These are phyloP conservation scores for Picea mariana DNA, from an alignment of 83 land plant species.

Conservation along the genomic window DNA sequence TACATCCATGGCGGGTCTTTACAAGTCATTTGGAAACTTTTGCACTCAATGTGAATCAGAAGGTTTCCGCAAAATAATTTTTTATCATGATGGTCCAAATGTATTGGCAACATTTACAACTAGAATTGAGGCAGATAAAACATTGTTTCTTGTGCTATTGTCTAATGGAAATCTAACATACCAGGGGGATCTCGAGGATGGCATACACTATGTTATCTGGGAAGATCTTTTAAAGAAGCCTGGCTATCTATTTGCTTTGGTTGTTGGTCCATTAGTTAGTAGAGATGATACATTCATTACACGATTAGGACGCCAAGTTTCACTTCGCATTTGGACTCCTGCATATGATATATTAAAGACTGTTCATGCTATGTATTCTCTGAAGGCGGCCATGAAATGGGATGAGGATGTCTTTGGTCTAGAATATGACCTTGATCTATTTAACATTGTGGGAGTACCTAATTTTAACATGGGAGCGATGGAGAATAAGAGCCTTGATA, in stretches of 20 bases:
- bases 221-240: conserved; percentile 79
- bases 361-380: conserved; percentile 92
- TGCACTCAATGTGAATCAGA: too few relatives aligned
- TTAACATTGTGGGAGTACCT: conserved; percentile 33
- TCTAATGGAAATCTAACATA: conserved; percentile 94
- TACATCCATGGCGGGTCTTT: too few relatives aligned
- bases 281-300: conserved; percentile 88
- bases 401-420: conserved; percentile 99
- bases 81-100: too few relatives aligned
- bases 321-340: conserved; percentile 91
- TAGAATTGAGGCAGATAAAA: neutral
- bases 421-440: conserved; percentile 97
- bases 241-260: conserved; percentile 65
- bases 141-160: conserved; percentile 78
- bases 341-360: conserved; percentile 87
- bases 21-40: too few relatives aligned
- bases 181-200: conserved; percentile 87
- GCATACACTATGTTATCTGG: conserved; percentile 91
- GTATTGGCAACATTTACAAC: conserved; percentile 92
- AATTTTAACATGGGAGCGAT: conserved; percentile 99
- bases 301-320: conserved; percentile 73
- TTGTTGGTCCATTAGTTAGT: conserved; percentile 88
- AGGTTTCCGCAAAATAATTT: too few relatives aligned
- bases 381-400: conserved; percentile 98
- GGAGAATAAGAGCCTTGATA: conserved; percentile 98